These are phyloP conservation scores for Ophiostoma triangulosporum DNA, from an alignment of 2,329 filamentous ascomycete genomes.

Conservation along the genomic window DNA sequence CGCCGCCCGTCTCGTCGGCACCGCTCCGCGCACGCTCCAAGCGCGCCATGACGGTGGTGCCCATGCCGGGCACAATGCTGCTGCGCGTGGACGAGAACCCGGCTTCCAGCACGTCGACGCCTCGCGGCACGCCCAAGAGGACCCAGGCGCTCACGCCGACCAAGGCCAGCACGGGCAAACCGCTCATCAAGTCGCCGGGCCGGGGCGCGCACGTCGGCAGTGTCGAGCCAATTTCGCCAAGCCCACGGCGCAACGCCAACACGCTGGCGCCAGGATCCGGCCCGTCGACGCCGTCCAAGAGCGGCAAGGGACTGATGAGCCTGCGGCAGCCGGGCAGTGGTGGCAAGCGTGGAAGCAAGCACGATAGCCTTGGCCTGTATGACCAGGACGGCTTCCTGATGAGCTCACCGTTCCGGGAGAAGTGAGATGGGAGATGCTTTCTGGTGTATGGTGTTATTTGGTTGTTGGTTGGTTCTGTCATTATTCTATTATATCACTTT, in stretches of 20 bases:
- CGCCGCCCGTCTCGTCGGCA: background rate
- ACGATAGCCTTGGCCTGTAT: slow-evolving; percentile 30
- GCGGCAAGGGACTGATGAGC: background rate
- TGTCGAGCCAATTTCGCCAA: background rate
- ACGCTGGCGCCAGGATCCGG: background rate
- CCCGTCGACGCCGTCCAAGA: slow-evolving; percentile 3
- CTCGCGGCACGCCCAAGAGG: background rate
- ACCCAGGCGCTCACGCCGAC: background rate
- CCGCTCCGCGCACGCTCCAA: slow-evolving; percentile 1
- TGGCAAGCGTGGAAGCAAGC: background rate
- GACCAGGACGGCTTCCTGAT: slow-evolving; percentile 33
- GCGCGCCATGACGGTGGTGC: slow-evolving; percentile 2
- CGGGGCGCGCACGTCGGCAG: background rate
- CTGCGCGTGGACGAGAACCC: slow-evolving; percentile 8
- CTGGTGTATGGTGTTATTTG: background rate
- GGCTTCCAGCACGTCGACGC: background rate
- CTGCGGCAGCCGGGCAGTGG: background rate
- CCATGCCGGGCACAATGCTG: slow-evolving; percentile 2
- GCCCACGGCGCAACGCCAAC: background rate
- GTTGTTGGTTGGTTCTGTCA: background rate
- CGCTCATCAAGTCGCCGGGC: slow-evolving; percentile 5
- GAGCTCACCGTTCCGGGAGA: slow-evolving; percentile 19
- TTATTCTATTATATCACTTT: background rate
- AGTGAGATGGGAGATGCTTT: background rate
- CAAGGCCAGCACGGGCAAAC: slow-evolving; percentile 4